phyloP scores from a whole-genome alignment of 78 protist genomes.

The Salpingoeca rosetta region DNA sequence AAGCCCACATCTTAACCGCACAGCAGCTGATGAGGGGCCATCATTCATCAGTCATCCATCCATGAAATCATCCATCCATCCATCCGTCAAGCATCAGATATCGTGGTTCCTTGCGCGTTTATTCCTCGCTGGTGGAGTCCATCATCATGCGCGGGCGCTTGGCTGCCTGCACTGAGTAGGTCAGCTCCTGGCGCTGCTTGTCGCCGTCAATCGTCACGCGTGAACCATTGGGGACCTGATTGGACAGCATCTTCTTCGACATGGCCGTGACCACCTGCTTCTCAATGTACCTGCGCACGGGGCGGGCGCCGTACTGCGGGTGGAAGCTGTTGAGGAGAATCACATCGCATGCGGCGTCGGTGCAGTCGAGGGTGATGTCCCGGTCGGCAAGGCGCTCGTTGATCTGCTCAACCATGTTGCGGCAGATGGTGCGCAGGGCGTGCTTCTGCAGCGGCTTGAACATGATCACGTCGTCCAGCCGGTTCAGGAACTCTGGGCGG shows the following conservation, averaged over 20 bases:
- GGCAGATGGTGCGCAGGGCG: conserved; percentile 17
- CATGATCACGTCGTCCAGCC: conserved; percentile 88
- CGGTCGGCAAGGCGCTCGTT: conserved; percentile 55
- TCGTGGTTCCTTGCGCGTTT: no score
- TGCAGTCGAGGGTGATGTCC: conserved; percentile 33
- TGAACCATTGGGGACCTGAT: background rate
- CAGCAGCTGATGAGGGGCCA: no score
- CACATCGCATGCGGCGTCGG: background rate
- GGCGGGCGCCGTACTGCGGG: conserved; percentile 91
- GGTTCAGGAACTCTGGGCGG: conserved; percentile 94
- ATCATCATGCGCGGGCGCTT: background rate
- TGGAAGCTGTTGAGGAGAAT: background rate
- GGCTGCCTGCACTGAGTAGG: background rate
- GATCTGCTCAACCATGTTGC: conserved; percentile 61
- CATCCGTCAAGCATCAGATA: no score
- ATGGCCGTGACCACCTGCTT: conserved; percentile 69
- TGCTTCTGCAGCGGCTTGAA: conserved; percentile 57
- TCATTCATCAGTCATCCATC: no score
- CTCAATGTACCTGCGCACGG: conserved; percentile 82
- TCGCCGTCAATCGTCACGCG: background rate
- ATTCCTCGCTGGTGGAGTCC: background rate
- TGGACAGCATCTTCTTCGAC: conserved; percentile 19
- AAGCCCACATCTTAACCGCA: no score
- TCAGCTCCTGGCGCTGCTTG: background rate
- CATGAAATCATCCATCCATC: no score